These are phyloP conservation scores for Juncus inflexus DNA, from an alignment of 176 grass and related monocot genomes.

Conservation along the genomic window DNA sequence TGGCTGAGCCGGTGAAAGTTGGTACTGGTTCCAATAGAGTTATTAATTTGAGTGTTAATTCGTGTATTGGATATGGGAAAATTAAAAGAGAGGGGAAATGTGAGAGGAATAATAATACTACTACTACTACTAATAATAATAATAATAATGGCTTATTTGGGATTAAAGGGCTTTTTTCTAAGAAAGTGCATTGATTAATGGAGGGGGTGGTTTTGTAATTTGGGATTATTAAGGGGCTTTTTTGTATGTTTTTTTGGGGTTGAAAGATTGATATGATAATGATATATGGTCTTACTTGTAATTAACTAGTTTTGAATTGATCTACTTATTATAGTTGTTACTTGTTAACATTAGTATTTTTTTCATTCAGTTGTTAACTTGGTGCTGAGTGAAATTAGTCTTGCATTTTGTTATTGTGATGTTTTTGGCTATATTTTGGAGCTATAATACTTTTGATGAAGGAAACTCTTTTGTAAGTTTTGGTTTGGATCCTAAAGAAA, in stretches of 20 bases:
- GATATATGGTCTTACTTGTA: neutral
- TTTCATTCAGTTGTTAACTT: neutral
- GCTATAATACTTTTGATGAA: too few relatives aligned
- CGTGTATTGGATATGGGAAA: conserved; percentile 73
- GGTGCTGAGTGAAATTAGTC: neutral
- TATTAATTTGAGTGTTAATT: conserved; percentile 67
- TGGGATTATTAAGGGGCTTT: neutral
- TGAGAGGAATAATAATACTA: conserved; percentile 13
- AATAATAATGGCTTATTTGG: conserved; percentile 38
- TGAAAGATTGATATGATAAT: neutral
- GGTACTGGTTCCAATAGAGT: conserved; percentile 31
- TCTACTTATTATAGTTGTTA: conserved; percentile 18
- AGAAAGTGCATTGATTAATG: conserved; percentile 54
- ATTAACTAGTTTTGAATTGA: conserved; percentile 26
- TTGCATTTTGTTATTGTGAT: too few relatives aligned
- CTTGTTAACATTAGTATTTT: neutral
- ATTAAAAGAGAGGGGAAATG: conserved; percentile 27
- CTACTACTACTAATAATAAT: neutral
- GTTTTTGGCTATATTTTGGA: too few relatives aligned
- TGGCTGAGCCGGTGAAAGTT: neutral
- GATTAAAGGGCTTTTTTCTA: conserved; percentile 66
- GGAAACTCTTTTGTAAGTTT: too few relatives aligned
- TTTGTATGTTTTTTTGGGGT: conserved; percentile 21
- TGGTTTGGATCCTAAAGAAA: neutral
- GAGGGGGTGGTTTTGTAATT: neutral